Evolutionary conservation across 345 rosid species (phyloP), one percentile per base, ranked within the genome.

Genomic region (Erodium maritimum): DNA sequence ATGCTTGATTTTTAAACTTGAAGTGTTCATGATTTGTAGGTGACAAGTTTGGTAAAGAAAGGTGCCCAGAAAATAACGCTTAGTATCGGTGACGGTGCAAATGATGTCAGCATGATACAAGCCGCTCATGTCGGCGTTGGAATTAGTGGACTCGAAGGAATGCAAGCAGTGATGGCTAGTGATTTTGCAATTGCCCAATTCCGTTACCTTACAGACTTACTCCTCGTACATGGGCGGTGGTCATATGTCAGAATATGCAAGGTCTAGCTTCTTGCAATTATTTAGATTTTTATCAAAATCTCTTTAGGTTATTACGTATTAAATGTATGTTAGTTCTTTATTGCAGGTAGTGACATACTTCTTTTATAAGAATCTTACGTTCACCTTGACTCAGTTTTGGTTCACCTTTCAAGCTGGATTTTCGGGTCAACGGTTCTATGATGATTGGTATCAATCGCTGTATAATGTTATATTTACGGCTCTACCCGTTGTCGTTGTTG

Each of bases 161-260:
- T 90, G 97, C 96, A 94, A 79, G 99, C 97, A 51, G 99, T 90
- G 70, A 94, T 94, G 97, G 99, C 99, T 59, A 94, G 99, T 84
- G 99, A 94, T 74, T 94, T 90, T 81, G 91, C 99, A 62, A 90
- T 94, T 74, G 97, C 99, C 50, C 99, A 94, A 73, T 94, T 90
- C 68, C 87, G 95, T 56, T 94, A 69, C 72, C 95, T 94, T 60
- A 77, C 88, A 22, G 99, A 94, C 76, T 77, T 94, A 66, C 96
- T 94, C 66, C 96, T 94, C 62, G 97, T 94, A 68, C 99, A 94
- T 59, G 99, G 99, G 56, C 91, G 97, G 59, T 94, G 97, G 99
- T 84, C 99, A 46, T 94, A 94, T 75, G 77, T 94, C 61, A 78
- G 99, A 82, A 82, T 90, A 79, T 94, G 97, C 97, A 90, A 94